phyloP scores from a whole-genome alignment of 331 rosid species.

The Erythrophleum ivorense region DNA sequence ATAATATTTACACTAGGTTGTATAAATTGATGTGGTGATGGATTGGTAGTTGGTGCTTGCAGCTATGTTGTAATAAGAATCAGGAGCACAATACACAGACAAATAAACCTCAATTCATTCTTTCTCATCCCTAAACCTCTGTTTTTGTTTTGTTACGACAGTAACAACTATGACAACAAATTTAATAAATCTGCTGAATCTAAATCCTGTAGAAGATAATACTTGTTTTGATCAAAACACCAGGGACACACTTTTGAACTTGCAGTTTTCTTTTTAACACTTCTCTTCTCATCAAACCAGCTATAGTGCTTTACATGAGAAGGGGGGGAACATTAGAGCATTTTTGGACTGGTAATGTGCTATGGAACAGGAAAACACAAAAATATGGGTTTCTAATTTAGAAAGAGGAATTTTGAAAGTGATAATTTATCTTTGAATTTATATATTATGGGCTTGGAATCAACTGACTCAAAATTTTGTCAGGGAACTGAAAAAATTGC shows the following conservation, averaged over 20 bases:
- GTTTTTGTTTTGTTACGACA: slow-evolving; percentile 6
- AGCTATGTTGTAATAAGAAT: neutral
- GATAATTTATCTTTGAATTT: neutral
- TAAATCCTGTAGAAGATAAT: slow-evolving; percentile 34
- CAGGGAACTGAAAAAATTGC: slow-evolving; percentile 94
- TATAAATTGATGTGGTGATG: slow-evolving; percentile 25
- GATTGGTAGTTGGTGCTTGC: slow-evolving; percentile 13
- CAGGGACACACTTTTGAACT: neutral
- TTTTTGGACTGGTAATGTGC: neutral
- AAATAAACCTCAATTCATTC: neutral
- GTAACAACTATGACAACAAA: neutral
- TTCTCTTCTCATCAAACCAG: neutral
- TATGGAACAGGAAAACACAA: neutral
- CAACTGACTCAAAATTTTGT: slow-evolving; percentile 30
- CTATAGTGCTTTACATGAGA: neutral
- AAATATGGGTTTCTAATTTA: neutral
- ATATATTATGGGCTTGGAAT: neutral
- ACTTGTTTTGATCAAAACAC: slow-evolving; percentile 2
- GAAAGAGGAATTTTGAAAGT: neutral
- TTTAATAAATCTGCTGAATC: neutral
- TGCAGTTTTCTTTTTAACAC: neutral
- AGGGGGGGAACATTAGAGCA: neutral
- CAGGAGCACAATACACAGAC: neutral
- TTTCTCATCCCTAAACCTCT: neutral
- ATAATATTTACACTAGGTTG: slow-evolving; percentile 20